phyloP scores from a whole-genome alignment of 805 yeast genomes.

The Metschnikowia similis region DNA sequence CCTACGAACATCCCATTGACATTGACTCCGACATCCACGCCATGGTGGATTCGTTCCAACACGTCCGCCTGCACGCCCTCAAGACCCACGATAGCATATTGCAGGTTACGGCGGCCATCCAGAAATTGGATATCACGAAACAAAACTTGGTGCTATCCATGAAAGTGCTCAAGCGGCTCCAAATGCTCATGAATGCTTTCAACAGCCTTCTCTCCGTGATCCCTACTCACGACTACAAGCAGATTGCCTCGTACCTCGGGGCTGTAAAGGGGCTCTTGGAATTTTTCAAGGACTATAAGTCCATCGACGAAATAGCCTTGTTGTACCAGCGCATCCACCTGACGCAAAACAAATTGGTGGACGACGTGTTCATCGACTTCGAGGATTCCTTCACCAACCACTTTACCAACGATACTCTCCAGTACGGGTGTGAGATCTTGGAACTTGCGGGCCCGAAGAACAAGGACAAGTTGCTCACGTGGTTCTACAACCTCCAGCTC shows the following conservation, averaged over 20 bases:
- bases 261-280: slow-evolving; percentile 71
- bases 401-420: slow-evolving; percentile 29
- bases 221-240: slow-evolving; percentile 45
- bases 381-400: slow-evolving; percentile 40
- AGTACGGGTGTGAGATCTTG: slow-evolving; percentile 68
- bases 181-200: slow-evolving; percentile 77
- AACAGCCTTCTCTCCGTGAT: slow-evolving; percentile 51
- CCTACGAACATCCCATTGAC: slow-evolving; percentile 26
- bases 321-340: slow-evolving; percentile 56
- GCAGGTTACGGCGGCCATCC: slow-evolving; percentile 71
- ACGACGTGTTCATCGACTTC: slow-evolving; percentile 71
- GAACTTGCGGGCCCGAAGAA: slow-evolving; percentile 60
- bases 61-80: slow-evolving; percentile 45
- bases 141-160: slow-evolving; percentile 77
- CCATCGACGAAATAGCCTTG: slow-evolving; percentile 73
- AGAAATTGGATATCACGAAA: slow-evolving; percentile 75
- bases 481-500: slow-evolving; percentile 69
- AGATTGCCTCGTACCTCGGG: slow-evolving; percentile 56
- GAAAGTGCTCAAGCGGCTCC: slow-evolving; percentile 81
- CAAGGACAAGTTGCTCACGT: slow-evolving; percentile 55
- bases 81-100: slow-evolving; percentile 61
- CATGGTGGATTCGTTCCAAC: slow-evolving; percentile 43
- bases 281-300: slow-evolving; percentile 74
- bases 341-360: slow-evolving; percentile 57
- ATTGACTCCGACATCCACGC: slow-evolving; percentile 31